Evolutionary conservation across 768 basidiomycete species (phyloP), one percentile per base, ranked within the genome.

Genomic region (Galerina marginata): DNA sequence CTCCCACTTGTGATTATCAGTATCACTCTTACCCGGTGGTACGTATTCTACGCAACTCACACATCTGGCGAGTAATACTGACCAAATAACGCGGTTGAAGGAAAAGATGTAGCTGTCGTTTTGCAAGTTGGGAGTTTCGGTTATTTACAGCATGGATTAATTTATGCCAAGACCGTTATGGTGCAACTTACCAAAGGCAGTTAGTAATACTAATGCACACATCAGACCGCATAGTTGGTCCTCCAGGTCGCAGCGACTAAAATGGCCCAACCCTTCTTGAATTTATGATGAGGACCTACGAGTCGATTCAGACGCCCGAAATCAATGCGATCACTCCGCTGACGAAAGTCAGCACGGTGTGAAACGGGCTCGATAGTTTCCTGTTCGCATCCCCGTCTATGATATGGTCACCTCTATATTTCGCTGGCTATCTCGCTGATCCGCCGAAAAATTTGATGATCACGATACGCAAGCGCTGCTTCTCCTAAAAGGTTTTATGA

Each of bases 371-470:
- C 39, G 38, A 20, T 38, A 48, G 38, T 47, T 58, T 53, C 46
- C 12, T 44, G 36, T 47, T 62, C 36, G 15, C 20, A 20, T 20
- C 20, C 20, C 20, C 20, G 20, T 20, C 20, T 20, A 20, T 20
- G 20, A 20, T 20, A 20, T 20, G 20, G 20, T 20, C 20, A 20
- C 20, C 20, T 20, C 46, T 59, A 51, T 39, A 51, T 20, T 20
- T 20, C 20, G n/a, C 40, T 56, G 20, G 6, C 37, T 48, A 6
- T 58, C 29, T 48, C 14, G 25, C 14, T 54, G 52, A 42, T 54
- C 61, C 56, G 56, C 61, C 61, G 56, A 62, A 46, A 43, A 50
- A 23, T 54, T 46, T 58, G 55, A 62, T 62, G 48, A 62, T 62
- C 61, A 48, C 55, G 61, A 62, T 62, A 48, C 20, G 12, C 29